A percentile compares a stretch with the other conserved stretches of the same genome.
These are phyloP conservation scores for Ophiostoma australiae DNA, from an alignment of 2,329 filamentous ascomycete genomes.

Conservation along the genomic window DNA sequence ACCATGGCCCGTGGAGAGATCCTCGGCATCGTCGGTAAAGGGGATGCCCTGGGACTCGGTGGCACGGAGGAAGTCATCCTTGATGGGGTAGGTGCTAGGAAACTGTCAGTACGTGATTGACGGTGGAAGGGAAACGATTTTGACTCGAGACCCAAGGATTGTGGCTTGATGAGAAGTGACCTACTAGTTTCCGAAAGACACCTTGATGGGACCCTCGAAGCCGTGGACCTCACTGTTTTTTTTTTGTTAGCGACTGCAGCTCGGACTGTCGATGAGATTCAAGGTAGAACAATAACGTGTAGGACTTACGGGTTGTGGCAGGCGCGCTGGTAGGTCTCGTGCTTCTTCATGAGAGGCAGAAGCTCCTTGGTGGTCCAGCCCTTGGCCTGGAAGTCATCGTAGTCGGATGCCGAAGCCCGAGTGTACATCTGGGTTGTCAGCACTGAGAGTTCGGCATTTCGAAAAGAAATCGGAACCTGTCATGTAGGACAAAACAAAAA, in stretches of 20 bases:
- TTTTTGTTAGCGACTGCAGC: not conserved
- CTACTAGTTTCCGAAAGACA: constrained; percentile 69
- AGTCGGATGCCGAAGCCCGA: constrained; percentile 64
- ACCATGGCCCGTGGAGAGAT: constrained; percentile 62
- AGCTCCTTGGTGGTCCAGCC: constrained; percentile 76
- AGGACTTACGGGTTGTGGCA: constrained; percentile 47
- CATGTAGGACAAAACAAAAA: not conserved
- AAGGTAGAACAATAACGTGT: not conserved
- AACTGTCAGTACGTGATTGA: not conserved
- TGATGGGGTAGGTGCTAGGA: constrained; percentile 63
- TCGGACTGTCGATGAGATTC: not conserved
- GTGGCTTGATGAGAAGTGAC: not conserved
- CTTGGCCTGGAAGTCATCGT: constrained; percentile 73
- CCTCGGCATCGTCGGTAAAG: constrained; percentile 70
- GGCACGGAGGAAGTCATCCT: constrained; percentile 72
- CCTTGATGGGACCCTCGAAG: constrained; percentile 75
- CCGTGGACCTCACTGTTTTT: constrained; percentile 59
- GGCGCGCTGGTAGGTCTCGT: constrained; percentile 69
- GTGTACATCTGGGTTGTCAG: constrained; percentile 56
- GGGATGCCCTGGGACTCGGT: constrained; percentile 70
- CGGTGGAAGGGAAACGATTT: no score
- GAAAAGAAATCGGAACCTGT: not conserved
- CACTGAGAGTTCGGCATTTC: not conserved
- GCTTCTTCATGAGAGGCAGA: constrained; percentile 72
- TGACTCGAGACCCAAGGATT: not conserved